Evolutionary conservation across 2,329 filamentous ascomycete species (phyloP), one percentile per base, ranked within the genome.

Genomic region (Didymosphaeria variabile): DNA sequence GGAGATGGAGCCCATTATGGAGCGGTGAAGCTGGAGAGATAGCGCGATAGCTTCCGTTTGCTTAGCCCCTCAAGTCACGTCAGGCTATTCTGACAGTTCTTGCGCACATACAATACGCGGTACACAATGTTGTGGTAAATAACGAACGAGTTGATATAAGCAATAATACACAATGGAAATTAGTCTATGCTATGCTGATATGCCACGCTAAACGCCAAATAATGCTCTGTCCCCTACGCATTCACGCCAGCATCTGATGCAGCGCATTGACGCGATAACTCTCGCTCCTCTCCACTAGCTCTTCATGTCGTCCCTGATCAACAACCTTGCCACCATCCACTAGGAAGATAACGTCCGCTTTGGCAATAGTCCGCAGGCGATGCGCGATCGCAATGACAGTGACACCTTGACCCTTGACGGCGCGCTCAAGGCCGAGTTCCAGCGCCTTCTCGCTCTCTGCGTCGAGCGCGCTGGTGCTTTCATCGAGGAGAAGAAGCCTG

Each of bases 221-320:
- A 21, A 59, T 51, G 51, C 23, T 15, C 21, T 44, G 21, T 13
- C 15, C 17, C 19, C 23, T 4, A 26, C n/a, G 40, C 21, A 7
- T 36, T 67, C 60, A 77, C 19, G 75, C 79, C 54, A 83, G 55
- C 66, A 81, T 82, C 66, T 85, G 83, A 63, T 83, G 81, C 52
- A 84, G 73, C 21, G 81, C 83, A 71, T 83, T 85, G 12, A 79
- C 78, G 31, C 82, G 79, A 67, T 85, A 85, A 56, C 77, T 82
- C 67, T 84, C 82, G 60, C 79, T 82, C 34, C 82, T 76, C 61
- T 81, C 75, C 32, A 85, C 73, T 58, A 86, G 67, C 59, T 86
- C 82, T 19, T 78, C 74, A 71, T 86, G 84, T 32, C 78, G 79
- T 4, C 84, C 84, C 62, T 79, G 77, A 46, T 84, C 83, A 5